Conservation (phyloP, 345 rosid species). For the Eucalyptus tenuipes region DNA sequence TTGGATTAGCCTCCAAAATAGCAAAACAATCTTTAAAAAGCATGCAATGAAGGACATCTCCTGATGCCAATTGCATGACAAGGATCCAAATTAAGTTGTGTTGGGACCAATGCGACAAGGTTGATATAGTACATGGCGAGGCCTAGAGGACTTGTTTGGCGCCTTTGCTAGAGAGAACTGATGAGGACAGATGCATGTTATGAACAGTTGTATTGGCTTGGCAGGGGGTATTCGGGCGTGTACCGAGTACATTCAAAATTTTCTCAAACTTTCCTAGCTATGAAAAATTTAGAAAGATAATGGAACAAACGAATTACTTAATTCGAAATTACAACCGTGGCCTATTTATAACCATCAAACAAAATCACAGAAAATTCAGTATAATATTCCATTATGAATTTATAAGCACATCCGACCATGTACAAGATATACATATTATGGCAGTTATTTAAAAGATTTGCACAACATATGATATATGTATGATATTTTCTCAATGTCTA, state of each 20-base stretch:
- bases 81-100: background rate
- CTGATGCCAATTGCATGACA: background rate
- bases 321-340: background rate
- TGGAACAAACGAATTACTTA: background rate
- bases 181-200: background rate
- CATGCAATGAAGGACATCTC: background rate
- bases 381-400: background rate
- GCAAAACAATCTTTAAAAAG: background rate
- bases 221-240: background rate
- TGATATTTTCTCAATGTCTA: background rate
- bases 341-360: background rate
- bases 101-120: background rate
- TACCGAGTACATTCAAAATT: background rate
- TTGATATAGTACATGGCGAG: background rate
- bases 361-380: background rate
- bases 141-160: background rate
- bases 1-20: background rate
- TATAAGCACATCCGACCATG: too few relatives aligned
- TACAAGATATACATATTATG: background rate
- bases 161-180: background rate
- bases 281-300: background rate
- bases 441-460: too few relatives aligned
- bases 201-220: background rate
- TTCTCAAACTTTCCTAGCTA: background rate
- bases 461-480: background rate